A percentile compares a stretch with the other conserved stretches of the same genome.
These are phyloP conservation scores for Magnaporthiopsis incrustans DNA, from an alignment of 2,329 filamentous ascomycete species.

Conservation along the genomic window DNA sequence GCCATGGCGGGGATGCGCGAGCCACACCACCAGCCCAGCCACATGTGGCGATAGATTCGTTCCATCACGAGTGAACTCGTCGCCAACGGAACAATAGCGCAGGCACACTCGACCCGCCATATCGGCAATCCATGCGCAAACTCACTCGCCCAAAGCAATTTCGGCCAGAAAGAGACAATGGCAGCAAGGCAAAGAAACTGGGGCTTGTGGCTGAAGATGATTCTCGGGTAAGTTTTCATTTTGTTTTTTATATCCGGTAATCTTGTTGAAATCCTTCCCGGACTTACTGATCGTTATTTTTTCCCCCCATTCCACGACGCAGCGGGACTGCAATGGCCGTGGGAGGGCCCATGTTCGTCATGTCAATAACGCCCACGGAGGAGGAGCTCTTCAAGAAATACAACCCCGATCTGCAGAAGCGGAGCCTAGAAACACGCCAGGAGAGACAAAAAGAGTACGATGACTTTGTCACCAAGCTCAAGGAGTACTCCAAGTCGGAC, in stretches of 20 bases:
- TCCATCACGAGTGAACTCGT: background rate
- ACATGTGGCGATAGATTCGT: background rate
- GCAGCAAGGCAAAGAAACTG: background rate
- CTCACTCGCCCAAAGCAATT: slow-evolving; percentile 41
- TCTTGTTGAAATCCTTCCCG: slow-evolving; percentile 10
- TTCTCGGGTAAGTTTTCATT: slow-evolving; percentile 49
- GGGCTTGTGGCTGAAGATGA: slow-evolving; percentile 58
- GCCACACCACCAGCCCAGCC: background rate
- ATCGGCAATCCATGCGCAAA: slow-evolving; percentile 6
- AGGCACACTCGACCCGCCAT: background rate
- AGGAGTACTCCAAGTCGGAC: slow-evolving; percentile 83
- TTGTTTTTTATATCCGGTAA: background rate
- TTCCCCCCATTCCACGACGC: slow-evolving; percentile 5
- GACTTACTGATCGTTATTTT: background rate
- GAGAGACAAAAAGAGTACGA: slow-evolving; percentile 81
- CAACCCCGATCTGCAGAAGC: slow-evolving; percentile 88
- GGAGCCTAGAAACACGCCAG: slow-evolving; percentile 70
- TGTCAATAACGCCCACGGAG: slow-evolving; percentile 74
- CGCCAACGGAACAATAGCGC: background rate
- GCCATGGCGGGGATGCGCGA: background rate
- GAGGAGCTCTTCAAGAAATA: slow-evolving; percentile 90
- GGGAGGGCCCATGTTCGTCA: slow-evolving; percentile 77
- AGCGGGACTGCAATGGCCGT: slow-evolving; percentile 67
- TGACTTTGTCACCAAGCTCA: slow-evolving; percentile 74
- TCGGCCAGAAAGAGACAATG: background rate